Percentiles rank a stretch among this genome's conserved stretches.
Evolutionary conservation across 2,329 filamentous ascomycete species (phyloP).

Genomic region (Ceratocystis papillata): DNA sequence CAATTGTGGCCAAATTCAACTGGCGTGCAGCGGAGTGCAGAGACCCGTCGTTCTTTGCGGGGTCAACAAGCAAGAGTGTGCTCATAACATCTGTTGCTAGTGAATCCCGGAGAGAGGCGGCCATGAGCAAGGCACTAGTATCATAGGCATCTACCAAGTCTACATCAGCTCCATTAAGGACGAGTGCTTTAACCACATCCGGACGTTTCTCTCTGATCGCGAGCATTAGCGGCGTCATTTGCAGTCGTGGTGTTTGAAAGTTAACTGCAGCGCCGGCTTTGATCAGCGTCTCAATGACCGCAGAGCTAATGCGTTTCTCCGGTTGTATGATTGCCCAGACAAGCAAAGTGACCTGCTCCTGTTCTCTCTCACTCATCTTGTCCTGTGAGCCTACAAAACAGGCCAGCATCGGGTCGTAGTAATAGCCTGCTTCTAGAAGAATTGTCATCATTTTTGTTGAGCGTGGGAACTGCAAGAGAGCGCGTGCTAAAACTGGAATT

Average conservation of each 20-base stretch:
- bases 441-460: conserved; percentile 43
- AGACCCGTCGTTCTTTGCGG: conserved; percentile 52
- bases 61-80: conserved; percentile 44
- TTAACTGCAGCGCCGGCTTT: conserved; percentile 46
- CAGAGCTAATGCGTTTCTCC: conserved; percentile 51
- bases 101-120: conserved; percentile 45
- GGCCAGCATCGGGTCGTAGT: conserved; percentile 40
- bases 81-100: conserved; percentile 44
- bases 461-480: conserved; percentile 45
- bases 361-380: conserved; percentile 37
- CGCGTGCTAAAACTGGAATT: conserved; percentile 41
- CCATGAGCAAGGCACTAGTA: conserved; percentile 50
- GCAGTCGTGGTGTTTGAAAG: conserved; percentile 33
- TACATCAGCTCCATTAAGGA: conserved; percentile 49
- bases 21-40: conserved; percentile 54
- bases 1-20: conserved; percentile 47
- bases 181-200: conserved; percentile 47
- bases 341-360: conserved; percentile 48
- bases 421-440: conserved; percentile 48
- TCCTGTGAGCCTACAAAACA: conserved; percentile 30
- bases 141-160: conserved; percentile 47
- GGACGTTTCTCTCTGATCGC: conserved; percentile 45
- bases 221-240: conserved; percentile 48
- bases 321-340: conserved; percentile 53
- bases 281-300: conserved; percentile 48